A percentile compares a stretch with the other conserved stretches of the same genome.
These are phyloP conservation scores for Pseudopithomyces chartarum DNA, from an alignment of 2,329 filamentous ascomycete genomes.

Conservation along the genomic window DNA sequence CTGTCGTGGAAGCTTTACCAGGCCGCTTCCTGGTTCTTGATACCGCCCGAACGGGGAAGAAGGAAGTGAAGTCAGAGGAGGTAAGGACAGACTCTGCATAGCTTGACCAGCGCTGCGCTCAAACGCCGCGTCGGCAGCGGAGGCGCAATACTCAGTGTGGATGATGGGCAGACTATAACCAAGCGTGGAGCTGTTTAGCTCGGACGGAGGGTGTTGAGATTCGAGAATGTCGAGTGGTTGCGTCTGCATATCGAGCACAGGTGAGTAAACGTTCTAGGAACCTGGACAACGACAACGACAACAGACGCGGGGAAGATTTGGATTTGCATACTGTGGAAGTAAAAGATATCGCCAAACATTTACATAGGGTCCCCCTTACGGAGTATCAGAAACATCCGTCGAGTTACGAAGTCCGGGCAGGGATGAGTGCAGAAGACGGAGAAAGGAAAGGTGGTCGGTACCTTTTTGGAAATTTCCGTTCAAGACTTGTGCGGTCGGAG, in stretches of 20 bases:
- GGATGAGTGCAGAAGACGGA: conserved; percentile 17
- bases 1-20: conserved; percentile 39
- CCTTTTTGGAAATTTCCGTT: conserved; percentile 28
- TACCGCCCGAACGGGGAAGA: conserved; percentile 44
- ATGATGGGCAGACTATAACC: conserved; percentile 23
- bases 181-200: conserved; percentile 22
- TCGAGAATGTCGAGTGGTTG: conserved; percentile 27
- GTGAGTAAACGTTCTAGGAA: conserved; percentile 34
- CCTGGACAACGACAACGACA: conserved; percentile 21
- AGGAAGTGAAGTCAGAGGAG: conserved; percentile 43
- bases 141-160: conserved; percentile 34
- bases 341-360: conserved; percentile 19
- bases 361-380: conserved; percentile 22
- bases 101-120: conserved; percentile 44
- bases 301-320: conserved; percentile 8
- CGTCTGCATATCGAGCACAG: conserved; percentile 37
- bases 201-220: conserved; percentile 23
- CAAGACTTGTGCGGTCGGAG: conserved; percentile 15
- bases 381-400: conserved; percentile 22
- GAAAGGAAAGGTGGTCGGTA: conserved; percentile 26
- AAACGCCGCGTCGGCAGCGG: conserved; percentile 41
- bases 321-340: conserved; percentile 11
- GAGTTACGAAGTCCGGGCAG: conserved; percentile 25
- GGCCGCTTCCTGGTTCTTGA: conserved; percentile 41
- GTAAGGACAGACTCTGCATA: conserved; percentile 50